phyloP scores from a whole-genome alignment of 2,329 filamentous ascomycete genomes.

The Alternaria gaisen region DNA sequence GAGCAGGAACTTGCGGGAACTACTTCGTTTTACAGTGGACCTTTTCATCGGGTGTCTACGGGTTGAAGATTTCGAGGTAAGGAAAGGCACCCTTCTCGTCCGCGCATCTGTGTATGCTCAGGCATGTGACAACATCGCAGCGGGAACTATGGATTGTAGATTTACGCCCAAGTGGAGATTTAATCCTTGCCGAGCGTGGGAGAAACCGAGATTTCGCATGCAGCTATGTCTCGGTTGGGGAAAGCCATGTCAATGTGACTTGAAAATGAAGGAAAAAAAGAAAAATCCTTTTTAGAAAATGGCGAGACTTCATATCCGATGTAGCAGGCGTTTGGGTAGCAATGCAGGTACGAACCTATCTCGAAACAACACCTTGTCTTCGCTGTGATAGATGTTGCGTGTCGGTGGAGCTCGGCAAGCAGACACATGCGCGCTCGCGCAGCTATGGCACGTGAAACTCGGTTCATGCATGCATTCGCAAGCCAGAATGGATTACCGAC shows the following conservation, averaged over 20 bases:
- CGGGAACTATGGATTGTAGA: slow-evolving; percentile 8
- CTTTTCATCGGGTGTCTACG: slow-evolving; percentile 13
- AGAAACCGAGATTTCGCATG: slow-evolving; percentile 8
- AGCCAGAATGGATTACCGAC: slow-evolving; percentile 5
- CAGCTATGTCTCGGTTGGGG: slow-evolving; percentile 1
- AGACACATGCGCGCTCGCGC: slow-evolving; percentile 2
- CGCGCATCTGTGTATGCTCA: slow-evolving; percentile 8
- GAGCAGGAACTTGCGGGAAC: slow-evolving; percentile 8
- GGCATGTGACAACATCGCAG: slow-evolving; percentile 5
- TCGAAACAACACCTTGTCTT: slow-evolving; percentile 6
- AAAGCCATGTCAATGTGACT: slow-evolving; percentile 2
- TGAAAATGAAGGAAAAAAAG: slow-evolving; percentile 1
- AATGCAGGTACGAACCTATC: slow-evolving; percentile 16
- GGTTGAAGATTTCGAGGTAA: not conserved
- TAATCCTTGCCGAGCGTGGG: slow-evolving; percentile 9
- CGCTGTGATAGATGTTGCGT: slow-evolving; percentile 8
- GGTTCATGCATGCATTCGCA: slow-evolving; percentile 7
- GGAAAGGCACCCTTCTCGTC: slow-evolving; percentile 1
- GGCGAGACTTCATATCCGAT: not conserved
- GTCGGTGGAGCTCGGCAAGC: slow-evolving; percentile 17
- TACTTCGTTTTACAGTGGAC: slow-evolving; percentile 1
- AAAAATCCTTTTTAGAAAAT: not conserved
- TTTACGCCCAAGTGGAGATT: slow-evolving; percentile 10
- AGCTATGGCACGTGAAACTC: slow-evolving; percentile 12
- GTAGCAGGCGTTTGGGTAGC: slow-evolving; percentile 15